Percentiles rank a stretch among this genome's conserved stretches.
Evolutionary conservation across 805 yeast species (phyloP).

Genomic region (Zygoascus ofunaensis): DNA sequence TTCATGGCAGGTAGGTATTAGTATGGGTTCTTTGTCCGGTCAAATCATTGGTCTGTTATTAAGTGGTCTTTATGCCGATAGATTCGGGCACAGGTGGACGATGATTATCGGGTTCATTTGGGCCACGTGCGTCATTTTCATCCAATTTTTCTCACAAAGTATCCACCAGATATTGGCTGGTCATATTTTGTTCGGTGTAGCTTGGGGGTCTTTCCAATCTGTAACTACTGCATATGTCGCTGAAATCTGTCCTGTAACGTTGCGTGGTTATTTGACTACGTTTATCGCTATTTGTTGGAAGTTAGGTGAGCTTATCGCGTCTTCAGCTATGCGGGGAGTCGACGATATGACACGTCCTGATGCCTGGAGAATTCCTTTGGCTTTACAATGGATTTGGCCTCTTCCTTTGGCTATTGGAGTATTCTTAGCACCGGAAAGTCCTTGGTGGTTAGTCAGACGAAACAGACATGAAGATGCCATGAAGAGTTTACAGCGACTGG

Average conservation of each 20-base stretch:
- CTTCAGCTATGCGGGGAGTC: conserved; percentile 38
- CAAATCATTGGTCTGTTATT: conserved; percentile 37
- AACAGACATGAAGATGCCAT: conserved; percentile 37
- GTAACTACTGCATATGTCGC: conserved; percentile 45
- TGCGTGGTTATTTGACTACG: conserved; percentile 42
- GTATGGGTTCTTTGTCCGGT: conserved; percentile 27
- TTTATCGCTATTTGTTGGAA: conserved; percentile 46
- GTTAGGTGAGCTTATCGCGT: conserved; percentile 46
- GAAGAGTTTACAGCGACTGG: conserved; percentile 9
- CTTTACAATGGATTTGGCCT: conserved; percentile 17
- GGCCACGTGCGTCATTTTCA: conserved; percentile 35
- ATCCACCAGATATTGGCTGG: conserved; percentile 31
- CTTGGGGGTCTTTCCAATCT: conserved; percentile 47
- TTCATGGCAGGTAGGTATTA: conserved; percentile 17
- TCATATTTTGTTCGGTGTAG: conserved; percentile 31
- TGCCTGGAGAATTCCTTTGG: conserved; percentile 14
- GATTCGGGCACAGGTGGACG: conserved; percentile 35
- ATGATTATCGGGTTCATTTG: conserved; percentile 23
- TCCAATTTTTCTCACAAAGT: conserved; percentile 38
- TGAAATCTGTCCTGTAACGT: conserved; percentile 45
- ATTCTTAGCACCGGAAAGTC: conserved; percentile 49
- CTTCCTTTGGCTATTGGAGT: conserved; percentile 17
- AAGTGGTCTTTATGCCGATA: conserved; percentile 38
- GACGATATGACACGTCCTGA: conserved; percentile 23
- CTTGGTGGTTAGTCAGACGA: conserved; percentile 45